These are phyloP conservation scores for Dryas integrifolia DNA, from an alignment of 331 rosid genomes.

Conservation along the genomic window DNA sequence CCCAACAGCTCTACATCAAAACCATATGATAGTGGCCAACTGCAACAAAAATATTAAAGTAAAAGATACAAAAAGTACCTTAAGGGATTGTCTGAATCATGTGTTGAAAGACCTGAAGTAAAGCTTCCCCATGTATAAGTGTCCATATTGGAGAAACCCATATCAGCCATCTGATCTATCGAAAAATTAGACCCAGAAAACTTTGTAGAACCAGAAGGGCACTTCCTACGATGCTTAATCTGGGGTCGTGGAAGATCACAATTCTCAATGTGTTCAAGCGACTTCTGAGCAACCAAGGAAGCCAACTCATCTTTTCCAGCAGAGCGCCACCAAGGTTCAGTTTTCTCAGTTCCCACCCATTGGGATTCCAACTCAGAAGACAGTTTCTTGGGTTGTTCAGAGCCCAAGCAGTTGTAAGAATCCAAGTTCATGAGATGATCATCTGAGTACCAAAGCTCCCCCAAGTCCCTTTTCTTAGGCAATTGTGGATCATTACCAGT, in stretches of 20 bases:
- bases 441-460: constrained; percentile 45
- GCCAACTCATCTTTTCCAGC: constrained; percentile 78
- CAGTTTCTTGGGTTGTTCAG: constrained; percentile 41
- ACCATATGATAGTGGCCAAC: constrained; percentile 11
- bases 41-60: constrained; percentile 7
- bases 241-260: constrained; percentile 89
- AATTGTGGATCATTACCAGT: constrained; percentile 27
- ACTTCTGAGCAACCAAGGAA: constrained; percentile 74
- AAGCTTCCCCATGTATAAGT: constrained; percentile 39
- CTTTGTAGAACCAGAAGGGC: constrained; percentile 24
- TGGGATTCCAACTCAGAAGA: constrained; percentile 50
- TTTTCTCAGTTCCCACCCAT: constrained; percentile 50
- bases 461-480: constrained; percentile 43
- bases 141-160: constrained; percentile 33
- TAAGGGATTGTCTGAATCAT: constrained; percentile 39
- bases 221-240: constrained; percentile 38
- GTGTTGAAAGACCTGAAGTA: constrained; percentile 36
- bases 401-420: constrained; percentile 34
- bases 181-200: constrained; percentile 41
- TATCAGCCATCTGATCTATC: constrained; percentile 40
- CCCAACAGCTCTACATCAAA: neutral
- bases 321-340: constrained; percentile 76
- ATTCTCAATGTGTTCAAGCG: constrained; percentile 65
- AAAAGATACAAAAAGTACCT: constrained; percentile 39
- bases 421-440: constrained; percentile 51